Evolutionary conservation across 768 basidiomycete species (phyloP).

Genomic region (Mycena venus): DNA sequence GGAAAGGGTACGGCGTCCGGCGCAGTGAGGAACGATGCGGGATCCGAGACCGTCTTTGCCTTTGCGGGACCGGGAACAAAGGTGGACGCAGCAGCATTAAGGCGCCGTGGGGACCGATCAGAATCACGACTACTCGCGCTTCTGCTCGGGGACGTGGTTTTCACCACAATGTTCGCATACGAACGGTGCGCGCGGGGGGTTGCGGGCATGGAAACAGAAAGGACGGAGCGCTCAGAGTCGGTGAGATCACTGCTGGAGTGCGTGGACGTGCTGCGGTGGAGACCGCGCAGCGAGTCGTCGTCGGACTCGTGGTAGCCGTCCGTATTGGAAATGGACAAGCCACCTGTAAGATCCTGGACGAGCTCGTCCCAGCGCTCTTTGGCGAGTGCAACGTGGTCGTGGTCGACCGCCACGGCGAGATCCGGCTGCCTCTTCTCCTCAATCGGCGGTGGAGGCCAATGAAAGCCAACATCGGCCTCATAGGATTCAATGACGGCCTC

Average conservation of each 20-base stretch:
- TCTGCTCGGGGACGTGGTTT: constrained; percentile 48
- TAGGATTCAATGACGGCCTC: constrained; percentile 53
- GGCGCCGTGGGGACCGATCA: constrained; percentile 44
- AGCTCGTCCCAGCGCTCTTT: constrained; percentile 59
- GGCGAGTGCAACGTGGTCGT: constrained; percentile 47
- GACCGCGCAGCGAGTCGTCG: constrained; percentile 31
- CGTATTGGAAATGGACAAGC: constrained; percentile 38
- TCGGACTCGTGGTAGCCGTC: constrained; percentile 26
- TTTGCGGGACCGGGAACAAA: constrained; percentile 56
- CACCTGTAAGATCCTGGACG: constrained; percentile 56
- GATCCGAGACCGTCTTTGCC: constrained; percentile 39
- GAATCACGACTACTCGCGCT: constrained; percentile 31
- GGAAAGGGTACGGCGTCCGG: constrained; percentile 16
- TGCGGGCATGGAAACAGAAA: constrained; percentile 62
- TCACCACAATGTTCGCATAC: constrained; percentile 53
- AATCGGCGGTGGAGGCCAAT: constrained; percentile 34
- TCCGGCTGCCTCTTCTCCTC: constrained; percentile 24
- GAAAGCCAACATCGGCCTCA: constrained; percentile 59
- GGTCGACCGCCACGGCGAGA: constrained; percentile 41
- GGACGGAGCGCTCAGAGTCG: constrained; percentile 57
- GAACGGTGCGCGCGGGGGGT: constrained; percentile 61
- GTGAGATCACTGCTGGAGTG: constrained; percentile 59
- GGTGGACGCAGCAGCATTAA: constrained; percentile 61
- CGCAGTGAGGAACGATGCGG: constrained; percentile 37
- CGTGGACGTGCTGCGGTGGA: constrained; percentile 51